Percentiles rank a stretch among this genome's conserved stretches.
phyloP scores from a whole-genome alignment of 1,139 yeast genomes.

The Candida tetrigidarum region DNA sequence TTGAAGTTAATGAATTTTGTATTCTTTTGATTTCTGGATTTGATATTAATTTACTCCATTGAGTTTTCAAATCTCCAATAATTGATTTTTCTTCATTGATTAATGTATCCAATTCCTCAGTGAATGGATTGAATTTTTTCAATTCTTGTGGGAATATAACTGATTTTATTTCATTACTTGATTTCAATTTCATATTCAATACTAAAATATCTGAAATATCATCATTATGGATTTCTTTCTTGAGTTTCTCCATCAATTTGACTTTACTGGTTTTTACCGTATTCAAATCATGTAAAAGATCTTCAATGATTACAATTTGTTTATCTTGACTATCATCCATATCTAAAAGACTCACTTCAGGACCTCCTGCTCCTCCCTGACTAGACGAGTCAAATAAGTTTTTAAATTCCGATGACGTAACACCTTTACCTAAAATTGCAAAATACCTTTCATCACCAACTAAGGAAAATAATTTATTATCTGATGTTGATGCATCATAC shows the following conservation, averaged over 20 bases:
- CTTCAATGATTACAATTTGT: slow-evolving; percentile 48
- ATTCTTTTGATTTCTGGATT: slow-evolving; percentile 44
- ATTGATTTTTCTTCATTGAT: slow-evolving; percentile 63
- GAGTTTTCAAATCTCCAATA: slow-evolving; percentile 57
- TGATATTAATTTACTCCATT: slow-evolving; percentile 60
- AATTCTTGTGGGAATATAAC: slow-evolving; percentile 74
- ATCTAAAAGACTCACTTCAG: slow-evolving; percentile 60
- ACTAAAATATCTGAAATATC: slow-evolving; percentile 83
- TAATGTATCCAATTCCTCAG: slow-evolving; percentile 68
- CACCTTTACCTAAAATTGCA: slow-evolving; percentile 36
- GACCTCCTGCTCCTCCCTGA: no score
- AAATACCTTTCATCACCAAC: slow-evolving; percentile 32
- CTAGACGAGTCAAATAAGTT: slow-evolving; percentile 28
- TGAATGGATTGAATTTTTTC: slow-evolving; percentile 74
- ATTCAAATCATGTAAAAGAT: slow-evolving; percentile 48
- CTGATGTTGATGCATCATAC: slow-evolving; percentile 70
- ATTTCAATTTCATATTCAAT: slow-evolving; percentile 60
- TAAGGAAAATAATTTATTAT: slow-evolving; percentile 53
- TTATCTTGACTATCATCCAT: slow-evolving; percentile 50
- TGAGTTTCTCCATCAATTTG: slow-evolving; percentile 65
- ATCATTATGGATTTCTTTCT: slow-evolving; percentile 74
- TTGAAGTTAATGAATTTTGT: slow-evolving; percentile 38
- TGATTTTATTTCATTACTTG: slow-evolving; percentile 60
- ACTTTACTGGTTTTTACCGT: slow-evolving; percentile 60
- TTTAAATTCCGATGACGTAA: slow-evolving; percentile 34